These are phyloP conservation scores for Coelastrella sp. DNA, from an alignment of 139 green algal genomes.

Conservation along the genomic window DNA sequence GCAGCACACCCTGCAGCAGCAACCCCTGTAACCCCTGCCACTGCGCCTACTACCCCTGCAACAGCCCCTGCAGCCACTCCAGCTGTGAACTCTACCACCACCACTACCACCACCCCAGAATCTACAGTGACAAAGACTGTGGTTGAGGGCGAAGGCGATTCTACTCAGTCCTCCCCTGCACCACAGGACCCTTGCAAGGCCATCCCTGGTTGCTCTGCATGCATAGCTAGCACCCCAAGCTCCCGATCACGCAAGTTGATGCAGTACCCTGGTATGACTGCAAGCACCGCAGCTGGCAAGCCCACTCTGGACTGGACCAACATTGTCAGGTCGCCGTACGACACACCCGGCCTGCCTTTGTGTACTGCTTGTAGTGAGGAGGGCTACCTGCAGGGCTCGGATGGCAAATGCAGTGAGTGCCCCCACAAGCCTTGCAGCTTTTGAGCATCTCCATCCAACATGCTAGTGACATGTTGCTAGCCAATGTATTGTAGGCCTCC, in stretches of 20 bases:
- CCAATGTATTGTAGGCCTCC: background rate
- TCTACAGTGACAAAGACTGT: background rate
- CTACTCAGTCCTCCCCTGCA: background rate
- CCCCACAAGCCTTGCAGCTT: background rate
- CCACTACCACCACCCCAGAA: background rate
- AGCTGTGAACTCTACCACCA: background rate
- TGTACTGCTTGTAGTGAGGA: background rate
- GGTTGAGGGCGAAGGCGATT: background rate
- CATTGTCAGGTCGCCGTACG: conserved; percentile 2
- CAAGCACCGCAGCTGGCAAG: background rate
- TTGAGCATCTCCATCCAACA: background rate
- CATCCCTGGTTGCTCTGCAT: conserved; percentile 21
- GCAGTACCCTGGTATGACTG: background rate
- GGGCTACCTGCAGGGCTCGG: background rate
- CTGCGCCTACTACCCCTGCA: background rate
- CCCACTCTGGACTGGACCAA: conserved; percentile 7
- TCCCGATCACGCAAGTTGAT: conserved; percentile 7
- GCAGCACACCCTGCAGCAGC: background rate
- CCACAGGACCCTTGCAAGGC: conserved; percentile 12
- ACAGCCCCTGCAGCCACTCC: background rate
- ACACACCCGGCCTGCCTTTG: background rate
- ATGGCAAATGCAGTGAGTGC: conserved; percentile 31
- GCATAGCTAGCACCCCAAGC: background rate
- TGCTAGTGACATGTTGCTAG: background rate
- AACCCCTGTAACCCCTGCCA: background rate